Evolutionary conservation across 2,329 filamentous ascomycete species (phyloP), one percentile per base, ranked within the genome.

Genomic region (Colletotrichum camelliae): DNA sequence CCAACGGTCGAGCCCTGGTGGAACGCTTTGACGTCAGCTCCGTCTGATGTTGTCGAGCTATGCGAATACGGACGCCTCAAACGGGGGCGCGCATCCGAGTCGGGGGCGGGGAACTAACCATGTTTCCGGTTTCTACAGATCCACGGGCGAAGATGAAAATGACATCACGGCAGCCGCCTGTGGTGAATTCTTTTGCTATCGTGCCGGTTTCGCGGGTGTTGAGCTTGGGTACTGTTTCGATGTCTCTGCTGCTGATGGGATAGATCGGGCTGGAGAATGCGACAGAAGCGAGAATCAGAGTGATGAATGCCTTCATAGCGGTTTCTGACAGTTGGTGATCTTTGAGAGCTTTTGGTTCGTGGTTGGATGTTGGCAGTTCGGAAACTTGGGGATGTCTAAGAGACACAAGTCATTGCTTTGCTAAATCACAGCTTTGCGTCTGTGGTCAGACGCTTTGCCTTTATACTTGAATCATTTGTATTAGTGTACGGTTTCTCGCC

Each of bases 131-230:
- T 76, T 86, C 85, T 16, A 81, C 82, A 4, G 85, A 84, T 39
- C 81, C 85, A 15, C 85, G 83, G 61, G 85, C 85, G 70, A 79
- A 86, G 79, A 86, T 82, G 78, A 86, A 82, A 77, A 86, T 86
- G 62, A 81, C 82, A 16, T 66, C 67, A 61, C 72, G 76, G 43
- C 62, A 68, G n/a, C 72, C 72, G 13, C 67, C 58, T 27, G 5
- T 24, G 2, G 72, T 60, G 58, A 70, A 74, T 29, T 74, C 72
- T 15, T 74, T 65, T 27, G 67, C 16, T 3, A 27, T 29, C 2
- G 10, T 24, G 15, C 67, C 72, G 10, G 72, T 74, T 16, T 43
- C 27, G 57, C 43, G 58, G 10, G 21, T 37, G 7, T 48, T 10
- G 15, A 70, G 29, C 37, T 27, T 55, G 3, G 43, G 33, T 60